These are phyloP conservation scores for Penicillium pancosmium DNA, from an alignment of 495 filamentous ascomycete genomes.

Conservation along the genomic window DNA sequence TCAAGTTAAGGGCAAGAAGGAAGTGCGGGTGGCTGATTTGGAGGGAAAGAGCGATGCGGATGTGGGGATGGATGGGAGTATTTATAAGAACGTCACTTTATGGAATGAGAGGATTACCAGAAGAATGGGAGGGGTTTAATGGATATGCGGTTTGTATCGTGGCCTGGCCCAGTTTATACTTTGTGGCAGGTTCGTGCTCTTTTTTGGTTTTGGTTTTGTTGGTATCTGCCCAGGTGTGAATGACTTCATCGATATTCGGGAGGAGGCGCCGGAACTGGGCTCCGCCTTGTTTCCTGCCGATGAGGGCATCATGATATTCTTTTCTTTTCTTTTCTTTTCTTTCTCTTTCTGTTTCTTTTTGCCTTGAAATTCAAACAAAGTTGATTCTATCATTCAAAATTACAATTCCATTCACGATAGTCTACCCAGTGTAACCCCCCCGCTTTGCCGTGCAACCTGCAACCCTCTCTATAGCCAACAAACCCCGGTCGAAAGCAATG, in stretches of 20 bases:
- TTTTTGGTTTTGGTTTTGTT: background rate
- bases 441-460: constrained; percentile 12
- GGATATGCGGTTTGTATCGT: background rate
- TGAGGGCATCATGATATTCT: constrained; percentile 22
- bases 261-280: constrained; percentile 21
- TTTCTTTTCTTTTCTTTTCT: background rate
- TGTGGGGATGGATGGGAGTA: background rate
- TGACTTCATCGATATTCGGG: constrained; percentile 33
- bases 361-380: background rate
- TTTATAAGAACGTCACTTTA: background rate
- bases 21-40: background rate
- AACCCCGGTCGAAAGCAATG: background rate
- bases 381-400: background rate
- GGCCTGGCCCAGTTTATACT: constrained; percentile 1
- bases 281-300: constrained; percentile 32
- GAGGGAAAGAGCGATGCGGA: background rate
- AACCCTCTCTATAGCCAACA: background rate
- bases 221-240: constrained; percentile 9
- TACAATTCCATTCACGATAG: background rate
- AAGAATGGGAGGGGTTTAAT: background rate
- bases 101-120: background rate
- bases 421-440: constrained; percentile 13
- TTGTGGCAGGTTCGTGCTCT: constrained; percentile 2
- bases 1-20: background rate
- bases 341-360: background rate